Base-by-base conservation (phyloP, 139 green algal species). In the Astrephomene gubernaculifera region DNA sequence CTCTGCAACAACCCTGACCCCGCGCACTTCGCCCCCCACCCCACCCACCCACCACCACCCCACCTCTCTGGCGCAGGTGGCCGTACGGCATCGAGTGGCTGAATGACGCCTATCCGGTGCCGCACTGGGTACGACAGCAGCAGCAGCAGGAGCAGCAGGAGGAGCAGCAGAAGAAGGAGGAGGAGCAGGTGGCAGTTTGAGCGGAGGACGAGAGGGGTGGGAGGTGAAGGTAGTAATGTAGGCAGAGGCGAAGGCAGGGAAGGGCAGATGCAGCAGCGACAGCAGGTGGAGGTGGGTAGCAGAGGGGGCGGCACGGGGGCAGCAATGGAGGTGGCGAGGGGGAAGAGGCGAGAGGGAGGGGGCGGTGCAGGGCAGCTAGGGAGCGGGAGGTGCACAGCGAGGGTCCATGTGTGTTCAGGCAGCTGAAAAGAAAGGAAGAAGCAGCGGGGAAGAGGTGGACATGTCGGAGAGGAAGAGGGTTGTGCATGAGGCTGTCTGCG, bases 31-130 rank as follows among this genome's bases (percentile, higher is more conserved):
- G 49, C 49, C 49, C 14, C 64, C 71, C 25, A 36, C 49, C 17
- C 12, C 49, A 57, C 49, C 12, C 49, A 57, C 49, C 12, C 49
- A 57, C 49, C 12, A 12, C 12, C 49, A 57, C 49, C 49, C 49
- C 49, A 12, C 49, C 12, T 57, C 14, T 12, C 49, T 12, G 49
- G 14, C 45, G 75, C 71, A 65, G 64, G 53, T 93, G 90, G 90
- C 90, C 90, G 21, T 93, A 90, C 61, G 86, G 86, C n/a, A 85
- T 90, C 0, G 88, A 92, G 43, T 93, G 88, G 88, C 87, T 93
- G 7, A 79, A 88, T 49, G 88, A 91, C 74, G 88, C 90, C 5
- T 91, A 91, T 67, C 83, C 88, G 17, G 84, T 67, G 69, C 90
- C 90, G 10, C 83, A 93, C 80, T 93, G 86, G 86, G 90, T 89